Conservation (phyloP, 176 grass and related monocot genomes). For the Oropetium thomaeum region DNA sequence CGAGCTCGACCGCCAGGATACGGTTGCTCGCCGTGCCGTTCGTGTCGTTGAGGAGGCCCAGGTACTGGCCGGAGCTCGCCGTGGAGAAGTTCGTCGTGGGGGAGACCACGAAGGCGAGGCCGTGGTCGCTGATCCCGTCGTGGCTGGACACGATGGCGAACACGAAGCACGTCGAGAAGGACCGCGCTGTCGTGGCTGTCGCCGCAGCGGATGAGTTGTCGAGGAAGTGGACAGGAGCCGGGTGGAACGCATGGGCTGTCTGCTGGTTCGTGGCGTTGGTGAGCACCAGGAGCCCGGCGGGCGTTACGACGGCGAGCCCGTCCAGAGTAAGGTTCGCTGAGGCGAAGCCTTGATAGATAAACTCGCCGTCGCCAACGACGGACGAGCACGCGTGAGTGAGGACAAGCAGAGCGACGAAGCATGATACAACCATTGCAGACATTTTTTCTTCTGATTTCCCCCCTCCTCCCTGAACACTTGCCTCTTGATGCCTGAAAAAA, state of each 20-base stretch:
- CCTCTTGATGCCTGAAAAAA: too few relatives aligned
- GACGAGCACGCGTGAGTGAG: neutral
- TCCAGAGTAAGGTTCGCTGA: slow-evolving; percentile 8
- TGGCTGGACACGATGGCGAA: slow-evolving; percentile 4
- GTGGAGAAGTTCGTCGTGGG: slow-evolving; percentile 6
- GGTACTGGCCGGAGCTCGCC: slow-evolving; percentile 23
- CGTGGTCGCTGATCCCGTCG: slow-evolving; percentile 7
- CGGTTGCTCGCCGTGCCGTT: neutral
- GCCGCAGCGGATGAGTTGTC: neutral
- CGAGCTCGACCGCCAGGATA: slow-evolving; percentile 43
- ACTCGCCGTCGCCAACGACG: neutral
- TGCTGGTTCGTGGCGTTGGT: slow-evolving; percentile 20
- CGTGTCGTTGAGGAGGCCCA: neutral
- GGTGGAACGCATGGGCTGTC: slow-evolving; percentile 34
- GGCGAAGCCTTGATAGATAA: slow-evolving; percentile 21
- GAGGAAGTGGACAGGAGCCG: neutral
- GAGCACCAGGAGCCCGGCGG: slow-evolving; percentile 23
- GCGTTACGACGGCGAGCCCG: slow-evolving; percentile 6
- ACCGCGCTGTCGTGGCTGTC: neutral
- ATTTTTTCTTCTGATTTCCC: neutral
- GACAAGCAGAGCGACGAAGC: neutral
- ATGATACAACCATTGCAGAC: neutral
- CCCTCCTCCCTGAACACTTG: too few relatives aligned
- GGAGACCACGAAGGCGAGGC: slow-evolving; percentile 25
- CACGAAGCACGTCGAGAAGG: slow-evolving; percentile 18